Evolutionary conservation across 2,329 filamentous ascomycete genomes (phyloP).

Genomic region (Neocucurbitaria cava): DNA sequence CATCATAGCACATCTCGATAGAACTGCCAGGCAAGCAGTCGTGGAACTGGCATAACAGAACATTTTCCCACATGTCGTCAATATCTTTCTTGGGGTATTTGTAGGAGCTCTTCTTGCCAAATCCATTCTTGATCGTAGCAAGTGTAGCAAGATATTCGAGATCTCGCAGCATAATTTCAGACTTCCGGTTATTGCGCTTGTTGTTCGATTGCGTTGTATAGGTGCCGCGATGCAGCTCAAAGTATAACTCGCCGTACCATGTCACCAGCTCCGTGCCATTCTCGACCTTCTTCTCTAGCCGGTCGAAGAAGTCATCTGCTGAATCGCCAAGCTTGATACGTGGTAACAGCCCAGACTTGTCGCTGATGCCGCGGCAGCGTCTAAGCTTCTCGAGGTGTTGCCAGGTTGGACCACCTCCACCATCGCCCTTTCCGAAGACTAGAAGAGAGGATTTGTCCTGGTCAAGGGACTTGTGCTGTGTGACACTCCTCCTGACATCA

Average conservation of each 20-base stretch:
- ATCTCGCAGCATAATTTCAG: conserved; percentile 84
- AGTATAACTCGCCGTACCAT: conserved; percentile 98
- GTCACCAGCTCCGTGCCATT: conserved; percentile 78
- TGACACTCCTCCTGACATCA: conserved; percentile 86
- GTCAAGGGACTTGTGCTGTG: conserved; percentile 94
- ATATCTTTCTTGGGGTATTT: conserved; percentile 94
- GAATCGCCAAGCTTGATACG: conserved; percentile 87
- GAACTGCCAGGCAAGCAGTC: conserved; percentile 94
- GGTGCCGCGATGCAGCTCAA: conserved; percentile 94
- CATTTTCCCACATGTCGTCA: conserved; percentile 93
- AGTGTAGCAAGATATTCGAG: conserved; percentile 88
- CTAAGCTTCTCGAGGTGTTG: conserved; percentile 94
- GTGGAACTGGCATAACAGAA: conserved; percentile 94
- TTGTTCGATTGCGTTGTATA: conserved; percentile 98
- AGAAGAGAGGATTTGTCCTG: conserved; percentile 89
- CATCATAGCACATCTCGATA: conserved; percentile 98
- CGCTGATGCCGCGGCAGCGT: conserved; percentile 87
- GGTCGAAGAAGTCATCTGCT: conserved; percentile 93
- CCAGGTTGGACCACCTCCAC: conserved; percentile 92
- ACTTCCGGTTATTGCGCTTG: conserved; percentile 89
- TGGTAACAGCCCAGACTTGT: conserved; percentile 82
- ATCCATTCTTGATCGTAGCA: conserved; percentile 73
- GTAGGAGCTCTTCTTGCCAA: conserved; percentile 61
- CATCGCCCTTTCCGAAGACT: conserved; percentile 96
- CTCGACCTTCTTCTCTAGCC: conserved; percentile 77